A percentile compares a stretch with the other conserved stretches of the same genome.
Evolutionary conservation across 2,329 filamentous ascomycete genomes (phyloP).

Genomic region (Cordyceps militaris): DNA sequence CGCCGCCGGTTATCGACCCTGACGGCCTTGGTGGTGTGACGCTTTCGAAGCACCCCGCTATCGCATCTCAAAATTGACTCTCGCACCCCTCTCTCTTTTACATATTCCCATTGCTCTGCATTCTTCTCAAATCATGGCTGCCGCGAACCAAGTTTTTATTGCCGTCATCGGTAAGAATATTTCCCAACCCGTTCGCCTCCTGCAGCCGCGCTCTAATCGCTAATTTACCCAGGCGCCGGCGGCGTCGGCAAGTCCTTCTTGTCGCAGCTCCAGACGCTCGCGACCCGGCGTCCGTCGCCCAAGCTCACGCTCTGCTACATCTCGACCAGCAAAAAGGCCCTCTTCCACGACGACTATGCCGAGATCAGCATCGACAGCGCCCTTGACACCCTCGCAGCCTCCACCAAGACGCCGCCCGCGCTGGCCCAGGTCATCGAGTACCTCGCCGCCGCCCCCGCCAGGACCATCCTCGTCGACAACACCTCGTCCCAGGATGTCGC

Average conservation of each 20-base stretch:
- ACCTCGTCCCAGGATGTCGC: constrained; percentile 86
- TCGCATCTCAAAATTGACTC: constrained; percentile 13
- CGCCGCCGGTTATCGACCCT: background rate
- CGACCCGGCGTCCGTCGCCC: constrained; percentile 57
- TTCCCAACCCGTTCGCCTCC: background rate
- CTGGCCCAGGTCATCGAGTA: constrained; percentile 68
- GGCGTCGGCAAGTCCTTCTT: constrained; percentile 92
- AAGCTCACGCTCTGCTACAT: constrained; percentile 77
- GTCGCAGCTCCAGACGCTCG: constrained; percentile 65
- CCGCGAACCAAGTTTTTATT: constrained; percentile 42
- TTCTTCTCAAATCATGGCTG: constrained; percentile 32
- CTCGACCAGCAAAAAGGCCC: constrained; percentile 74
- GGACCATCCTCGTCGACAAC: constrained; percentile 86
- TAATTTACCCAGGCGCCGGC: constrained; percentile 63
- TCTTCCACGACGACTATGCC: constrained; percentile 68
- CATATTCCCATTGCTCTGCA: background rate
- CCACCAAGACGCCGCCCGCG: constrained; percentile 57
- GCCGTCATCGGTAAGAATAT: constrained; percentile 41
- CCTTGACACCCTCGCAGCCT: constrained; percentile 56
- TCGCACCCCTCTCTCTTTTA: background rate
- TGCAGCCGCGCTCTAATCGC: background rate
- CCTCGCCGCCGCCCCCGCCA: constrained; percentile 68
- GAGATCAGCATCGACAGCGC: constrained; percentile 54
- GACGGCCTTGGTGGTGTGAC: background rate
- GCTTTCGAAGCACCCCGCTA: constrained; percentile 10